phyloP scores from a whole-genome alignment of 768 basidiomycete species.

The Leccinum disarticulatum region DNA sequence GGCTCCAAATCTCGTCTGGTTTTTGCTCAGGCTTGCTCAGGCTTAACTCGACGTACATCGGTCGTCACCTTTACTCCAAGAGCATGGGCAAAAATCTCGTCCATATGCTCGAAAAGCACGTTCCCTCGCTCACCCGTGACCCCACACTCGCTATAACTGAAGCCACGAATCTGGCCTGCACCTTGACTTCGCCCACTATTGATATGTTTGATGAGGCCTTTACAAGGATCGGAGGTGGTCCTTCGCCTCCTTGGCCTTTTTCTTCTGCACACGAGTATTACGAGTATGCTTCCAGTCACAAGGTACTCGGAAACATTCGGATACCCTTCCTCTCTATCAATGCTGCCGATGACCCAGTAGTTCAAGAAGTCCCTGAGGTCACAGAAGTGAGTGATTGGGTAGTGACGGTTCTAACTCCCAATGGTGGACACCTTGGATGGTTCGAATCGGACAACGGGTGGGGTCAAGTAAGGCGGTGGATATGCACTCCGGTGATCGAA shows the following conservation, averaged over 20 bases:
- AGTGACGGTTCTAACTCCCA: conserved; percentile 57
- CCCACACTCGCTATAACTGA: conserved; percentile 52
- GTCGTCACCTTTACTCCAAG: conserved; percentile 68
- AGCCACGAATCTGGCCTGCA: conserved; percentile 44
- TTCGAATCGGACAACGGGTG: conserved; percentile 52
- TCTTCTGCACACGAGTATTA: conserved; percentile 48
- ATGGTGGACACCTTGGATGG: conserved; percentile 85
- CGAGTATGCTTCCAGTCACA: conserved; percentile 56
- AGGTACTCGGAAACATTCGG: conserved; percentile 54
- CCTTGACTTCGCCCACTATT: conserved; percentile 53
- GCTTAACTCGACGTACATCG: conserved; percentile 52
- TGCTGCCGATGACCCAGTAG: conserved; percentile 76
- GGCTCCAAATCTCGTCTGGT: conserved; percentile 9
- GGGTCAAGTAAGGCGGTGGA: conserved; percentile 51
- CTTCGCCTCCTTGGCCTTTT: conserved; percentile 54
- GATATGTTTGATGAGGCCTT: conserved; percentile 60
- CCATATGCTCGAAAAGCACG: conserved; percentile 54
- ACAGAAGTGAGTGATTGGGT: conserved; percentile 53
- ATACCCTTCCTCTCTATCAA: conserved; percentile 79
- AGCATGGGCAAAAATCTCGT: conserved; percentile 77
- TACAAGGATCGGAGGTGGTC: conserved; percentile 69
- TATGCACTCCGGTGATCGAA: conserved; percentile 68
- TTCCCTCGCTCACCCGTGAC: conserved; percentile 45
- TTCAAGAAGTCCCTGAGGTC: conserved; percentile 60
- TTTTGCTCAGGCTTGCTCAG: conserved; percentile 36